These are phyloP conservation scores for Sarocladium strictum DNA, from an alignment of 2,329 filamentous ascomycete species.

Conservation along the genomic window DNA sequence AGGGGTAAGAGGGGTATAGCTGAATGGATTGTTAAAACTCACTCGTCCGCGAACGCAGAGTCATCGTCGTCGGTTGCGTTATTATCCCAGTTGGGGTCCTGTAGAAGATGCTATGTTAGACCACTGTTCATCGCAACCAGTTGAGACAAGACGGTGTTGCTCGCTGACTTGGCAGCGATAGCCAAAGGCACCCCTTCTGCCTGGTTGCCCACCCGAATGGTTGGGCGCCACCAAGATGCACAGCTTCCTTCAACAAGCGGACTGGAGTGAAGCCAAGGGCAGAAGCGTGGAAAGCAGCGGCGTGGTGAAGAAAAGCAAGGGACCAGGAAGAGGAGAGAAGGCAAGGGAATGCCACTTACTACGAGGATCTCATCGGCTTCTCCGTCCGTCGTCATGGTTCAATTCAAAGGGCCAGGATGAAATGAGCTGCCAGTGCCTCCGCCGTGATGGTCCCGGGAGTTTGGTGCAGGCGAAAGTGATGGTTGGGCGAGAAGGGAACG, in stretches of 20 bases:
- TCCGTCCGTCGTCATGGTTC: conserved; percentile 3
- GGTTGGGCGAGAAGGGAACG: not conserved
- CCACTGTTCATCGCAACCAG: not conserved
- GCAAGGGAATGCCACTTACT: no score
- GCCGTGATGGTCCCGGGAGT: conserved; percentile 1
- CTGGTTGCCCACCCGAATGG: not conserved
- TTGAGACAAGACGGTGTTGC: not conserved
- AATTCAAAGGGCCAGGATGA: not conserved
- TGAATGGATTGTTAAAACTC: not conserved
- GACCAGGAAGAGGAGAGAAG: no score
- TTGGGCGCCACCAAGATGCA: not conserved
- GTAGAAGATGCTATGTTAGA: not conserved
- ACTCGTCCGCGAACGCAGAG: conserved; percentile 5
- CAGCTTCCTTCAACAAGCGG: no score
- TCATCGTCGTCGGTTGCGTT: conserved; percentile 1
- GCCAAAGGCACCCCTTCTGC: not conserved
- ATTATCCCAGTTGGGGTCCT: conserved; percentile 4
- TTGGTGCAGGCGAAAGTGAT: conserved; percentile 5
- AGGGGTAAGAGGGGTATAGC: not conserved
- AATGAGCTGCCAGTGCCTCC: not conserved
- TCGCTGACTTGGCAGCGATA: conserved; percentile 2
- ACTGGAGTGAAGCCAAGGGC: not conserved
- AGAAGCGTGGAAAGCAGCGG: no score
- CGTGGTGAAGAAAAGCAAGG: no score
- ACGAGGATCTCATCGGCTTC: conserved; percentile 1